Conservation (phyloP, 1,284 basidiomycete genomes). For the Tilletia caries region DNA sequence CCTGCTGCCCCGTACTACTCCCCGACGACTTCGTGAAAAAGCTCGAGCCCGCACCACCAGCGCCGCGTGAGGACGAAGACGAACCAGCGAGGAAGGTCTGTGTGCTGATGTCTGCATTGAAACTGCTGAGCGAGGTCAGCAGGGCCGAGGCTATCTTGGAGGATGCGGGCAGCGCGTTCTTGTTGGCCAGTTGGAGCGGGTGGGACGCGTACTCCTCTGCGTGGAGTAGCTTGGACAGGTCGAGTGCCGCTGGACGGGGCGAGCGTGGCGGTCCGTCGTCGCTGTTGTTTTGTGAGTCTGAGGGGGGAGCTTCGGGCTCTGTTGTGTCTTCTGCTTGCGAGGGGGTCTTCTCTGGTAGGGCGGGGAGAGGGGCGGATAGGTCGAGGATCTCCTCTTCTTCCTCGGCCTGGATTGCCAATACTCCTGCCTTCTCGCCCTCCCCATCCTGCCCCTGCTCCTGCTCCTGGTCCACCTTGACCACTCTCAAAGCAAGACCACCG, state of each 20-base stretch:
- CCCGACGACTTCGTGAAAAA: neutral
- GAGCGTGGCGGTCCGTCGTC: neutral
- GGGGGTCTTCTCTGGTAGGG: too few relatives aligned
- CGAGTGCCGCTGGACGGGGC: neutral
- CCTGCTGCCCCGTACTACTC: neutral
- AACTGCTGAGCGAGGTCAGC: neutral
- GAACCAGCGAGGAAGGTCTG: neutral
- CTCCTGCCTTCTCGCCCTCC: neutral
- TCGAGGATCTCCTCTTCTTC: constrained; percentile 4
- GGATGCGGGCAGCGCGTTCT: constrained; percentile 2
- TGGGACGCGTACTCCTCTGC: neutral
- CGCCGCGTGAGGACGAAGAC: neutral
- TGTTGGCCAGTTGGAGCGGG: neutral
- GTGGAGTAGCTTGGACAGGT: neutral
- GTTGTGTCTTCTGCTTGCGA: neutral
- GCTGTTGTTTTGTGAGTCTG: too few relatives aligned
- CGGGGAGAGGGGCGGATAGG: neutral
- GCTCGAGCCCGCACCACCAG: too few relatives aligned
- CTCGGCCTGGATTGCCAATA: neutral
- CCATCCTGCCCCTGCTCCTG: neutral
- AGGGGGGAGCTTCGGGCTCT: neutral
- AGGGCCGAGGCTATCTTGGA: neutral
- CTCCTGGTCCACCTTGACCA: neutral
- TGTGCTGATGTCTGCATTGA: neutral
- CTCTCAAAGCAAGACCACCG: neutral